Percentiles rank a stretch among this genome's conserved stretches.
phyloP scores from a whole-genome alignment of 2,329 filamentous ascomycete genomes.

The Ophiognomonia clavigignenti-juglandacearum region DNA sequence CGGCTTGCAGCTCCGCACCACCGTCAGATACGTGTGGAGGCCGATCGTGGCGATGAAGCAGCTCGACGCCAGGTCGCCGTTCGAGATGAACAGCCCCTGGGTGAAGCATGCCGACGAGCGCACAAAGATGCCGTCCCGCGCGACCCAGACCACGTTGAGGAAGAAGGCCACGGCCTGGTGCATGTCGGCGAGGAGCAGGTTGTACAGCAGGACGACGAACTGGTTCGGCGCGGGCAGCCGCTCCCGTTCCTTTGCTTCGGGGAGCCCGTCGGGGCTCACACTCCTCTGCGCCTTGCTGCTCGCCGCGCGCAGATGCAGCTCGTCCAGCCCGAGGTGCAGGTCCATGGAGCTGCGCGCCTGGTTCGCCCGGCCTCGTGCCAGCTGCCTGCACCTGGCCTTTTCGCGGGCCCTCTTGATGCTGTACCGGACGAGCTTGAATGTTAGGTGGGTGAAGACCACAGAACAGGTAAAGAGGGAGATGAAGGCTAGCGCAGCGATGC shows the following conservation, averaged over 20 bases:
- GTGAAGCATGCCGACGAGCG: conserved; percentile 42
- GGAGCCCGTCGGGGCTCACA: neutral
- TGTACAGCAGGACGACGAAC: conserved; percentile 55
- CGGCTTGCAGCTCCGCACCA: conserved; percentile 44
- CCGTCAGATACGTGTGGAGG: conserved; percentile 50
- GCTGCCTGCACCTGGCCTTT: neutral
- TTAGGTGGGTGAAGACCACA: conserved; percentile 22
- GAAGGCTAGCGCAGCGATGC: conserved; percentile 19
- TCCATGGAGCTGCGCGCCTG: conserved; percentile 10
- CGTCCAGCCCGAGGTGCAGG: conserved; percentile 21
- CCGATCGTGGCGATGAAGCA: conserved; percentile 56
- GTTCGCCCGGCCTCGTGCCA: neutral
- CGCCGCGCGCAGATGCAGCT: conserved; percentile 18
- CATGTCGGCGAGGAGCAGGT: conserved; percentile 54
- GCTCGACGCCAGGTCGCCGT: conserved; percentile 51
- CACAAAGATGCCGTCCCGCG: conserved; percentile 41
- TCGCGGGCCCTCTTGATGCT: conserved; percentile 16
- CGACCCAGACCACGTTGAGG: conserved; percentile 48
- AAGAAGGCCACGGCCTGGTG: conserved; percentile 52
- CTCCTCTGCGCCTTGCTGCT: neutral
- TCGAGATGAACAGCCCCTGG: conserved; percentile 55
- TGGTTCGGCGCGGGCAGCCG: conserved; percentile 49
- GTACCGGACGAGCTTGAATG: conserved; percentile 24
- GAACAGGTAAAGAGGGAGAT: conserved; percentile 22
- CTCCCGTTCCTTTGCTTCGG: neutral